Evolutionary conservation across 345 rosid species (phyloP), one percentile per base, ranked within the genome.

Genomic region (Turritis glabra): DNA sequence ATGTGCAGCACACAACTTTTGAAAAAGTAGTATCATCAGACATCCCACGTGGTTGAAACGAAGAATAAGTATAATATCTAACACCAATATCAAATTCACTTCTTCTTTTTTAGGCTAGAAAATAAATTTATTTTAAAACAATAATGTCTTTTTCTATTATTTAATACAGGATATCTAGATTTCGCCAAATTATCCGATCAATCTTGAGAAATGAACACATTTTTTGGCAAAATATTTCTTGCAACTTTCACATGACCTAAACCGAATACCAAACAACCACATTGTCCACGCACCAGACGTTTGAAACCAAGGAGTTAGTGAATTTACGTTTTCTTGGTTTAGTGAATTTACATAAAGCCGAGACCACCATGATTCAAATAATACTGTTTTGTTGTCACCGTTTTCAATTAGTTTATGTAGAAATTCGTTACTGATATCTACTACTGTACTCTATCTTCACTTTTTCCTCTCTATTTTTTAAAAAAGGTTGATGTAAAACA

Each of bases 21-120:
- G 22, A 60, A 73, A 53, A 53, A 15, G 22, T 73, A 41, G 17
- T 27, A 52, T 19, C 33, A 58, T 7, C 41, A 37, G 62, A 51
- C 63, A 73, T 21, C 64, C 54, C 77, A 73, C 22, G 64, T 63
- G 71, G 61, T 73, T 21, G 22, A 32, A 30, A 64, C 54, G 35
- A 53, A 40, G 37, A 51, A 27, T 52, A 1, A 5, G 5, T n/a
- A 33, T 12, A 59, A 59, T 17, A n/a, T 58, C 17, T 33, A 47
- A 71, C 58, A 23, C 5, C 18, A 43, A 14, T 46, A 58, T 14
- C 47, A 56, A 32, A 27, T 8, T 19, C 53, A 27, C n/a, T 33
- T 59, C 23, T 22, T 33, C 1, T 17, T 19, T 19, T 19, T 12
- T 21, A 19, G 6, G 25, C 21, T 35, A 19, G 5, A 3, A 59